These are phyloP conservation scores for Ettlia oleoabundans DNA, from an alignment of 139 green algal genomes.

Conservation along the genomic window DNA sequence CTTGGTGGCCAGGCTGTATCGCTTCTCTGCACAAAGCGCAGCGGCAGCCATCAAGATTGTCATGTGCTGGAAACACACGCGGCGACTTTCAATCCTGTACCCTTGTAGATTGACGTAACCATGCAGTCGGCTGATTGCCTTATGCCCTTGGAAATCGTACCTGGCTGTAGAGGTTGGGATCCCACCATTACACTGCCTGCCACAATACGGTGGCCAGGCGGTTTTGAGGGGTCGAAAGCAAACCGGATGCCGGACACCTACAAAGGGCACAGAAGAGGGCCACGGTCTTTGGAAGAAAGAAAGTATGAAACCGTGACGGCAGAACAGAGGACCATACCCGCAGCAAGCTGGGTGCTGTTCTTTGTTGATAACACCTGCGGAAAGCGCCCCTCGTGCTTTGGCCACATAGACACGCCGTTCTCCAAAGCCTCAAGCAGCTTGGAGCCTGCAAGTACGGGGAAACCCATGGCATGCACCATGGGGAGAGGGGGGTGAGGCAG, in stretches of 20 bases:
- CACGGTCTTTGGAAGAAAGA: too few relatives aligned
- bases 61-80: too few relatives aligned
- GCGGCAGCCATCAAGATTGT: conserved; percentile 41
- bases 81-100: too few relatives aligned
- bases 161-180: too few relatives aligned
- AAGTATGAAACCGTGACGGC: neutral
- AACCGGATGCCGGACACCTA: conserved; percentile 64
- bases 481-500: neutral
- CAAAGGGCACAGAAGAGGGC: neutral
- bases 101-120: too few relatives aligned
- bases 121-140: too few relatives aligned
- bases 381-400: conserved; percentile 74
- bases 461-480: neutral
- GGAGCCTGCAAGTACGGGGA: conserved; percentile 3
- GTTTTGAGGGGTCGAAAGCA: conserved; percentile 58
- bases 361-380: conserved; percentile 43
- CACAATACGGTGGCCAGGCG: conserved; percentile 50
- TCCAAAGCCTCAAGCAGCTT: conserved; percentile 69
- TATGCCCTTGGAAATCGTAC: too few relatives aligned
- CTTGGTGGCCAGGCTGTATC: conserved; percentile 58
- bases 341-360: neutral
- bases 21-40: conserved; percentile 39
- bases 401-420: conserved; percentile 68
- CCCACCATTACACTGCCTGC: too few relatives aligned
- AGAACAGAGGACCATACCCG: neutral